Evolutionary conservation across 495 filamentous ascomycete genomes (phyloP), one percentile per base, ranked within the genome.

Genomic region (Tuber brumale): DNA sequence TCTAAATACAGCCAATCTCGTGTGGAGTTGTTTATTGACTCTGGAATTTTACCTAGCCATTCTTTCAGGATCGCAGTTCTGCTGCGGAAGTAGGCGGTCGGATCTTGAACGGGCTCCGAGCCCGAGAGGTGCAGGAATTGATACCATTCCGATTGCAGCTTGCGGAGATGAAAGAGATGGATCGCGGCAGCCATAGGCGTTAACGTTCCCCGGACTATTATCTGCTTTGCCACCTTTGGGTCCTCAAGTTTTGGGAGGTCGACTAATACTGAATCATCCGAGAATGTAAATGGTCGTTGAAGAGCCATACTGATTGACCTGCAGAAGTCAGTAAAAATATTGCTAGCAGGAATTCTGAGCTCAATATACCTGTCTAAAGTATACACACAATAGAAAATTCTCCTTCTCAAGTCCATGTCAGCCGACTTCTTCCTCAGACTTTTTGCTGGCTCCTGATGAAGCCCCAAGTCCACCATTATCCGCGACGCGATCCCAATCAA

Each of bases 321-420:
- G 75, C 8, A 3, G 21, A 71, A n/a, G 23, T 81, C 57, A 66
- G 4, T 35, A 35, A 35, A 35, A 35, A 66, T 66, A 31, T 51
- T 14, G 31, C 10, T 44, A 18, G 8, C 23, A 39, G 35, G 16
- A 69, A 73, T 75, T 42, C 19, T 37, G 44, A 14, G 23, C 23
- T 12, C 43, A 61, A 81, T 87, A 74, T 83, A 94, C 93, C 94
- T 89, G 82, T 98, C 95, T 16, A 97, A 83, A 48, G 91, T 89
- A 82, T 97, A 97, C 19, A 95, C 89, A 81, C 92, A 94, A 82
- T 94, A 92, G 79, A 94, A 97, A 1, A 94, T 90, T 74, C 90
- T 89, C 43, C 94, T 89, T 69, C 94, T 89, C 72, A 92, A 85
- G 76, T 96, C 92, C 48, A 95, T 84, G 48, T 89, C 89, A 18